Conservation (phyloP, 306 rosid species). For the Vicia sativa region DNA sequence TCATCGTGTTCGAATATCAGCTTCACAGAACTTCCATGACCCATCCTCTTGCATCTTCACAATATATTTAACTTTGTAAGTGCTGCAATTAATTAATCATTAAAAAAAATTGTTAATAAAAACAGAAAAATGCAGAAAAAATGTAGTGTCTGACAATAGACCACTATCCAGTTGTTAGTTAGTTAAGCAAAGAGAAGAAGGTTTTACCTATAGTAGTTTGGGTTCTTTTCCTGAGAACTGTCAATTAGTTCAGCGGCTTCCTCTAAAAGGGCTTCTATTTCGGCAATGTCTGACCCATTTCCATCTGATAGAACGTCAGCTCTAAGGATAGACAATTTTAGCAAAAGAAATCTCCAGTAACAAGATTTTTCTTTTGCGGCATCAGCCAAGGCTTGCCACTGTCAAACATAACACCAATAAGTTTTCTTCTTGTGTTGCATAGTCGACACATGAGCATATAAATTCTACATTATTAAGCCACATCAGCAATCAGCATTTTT, state of each 20-base stretch:
- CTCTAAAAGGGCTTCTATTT: conserved; percentile 80
- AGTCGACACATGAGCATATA: neutral
- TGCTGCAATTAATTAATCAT: conserved; percentile 60
- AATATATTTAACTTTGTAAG: conserved; percentile 78
- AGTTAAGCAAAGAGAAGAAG: conserved; percentile 4
- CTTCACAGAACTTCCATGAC: conserved; percentile 94
- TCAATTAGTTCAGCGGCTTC: conserved; percentile 97
- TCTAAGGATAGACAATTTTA: conserved; percentile 73
- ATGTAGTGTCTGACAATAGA: conserved; percentile 6
- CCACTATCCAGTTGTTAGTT: neutral
- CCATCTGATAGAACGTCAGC: conserved; percentile 79
- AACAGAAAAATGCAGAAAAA: neutral
- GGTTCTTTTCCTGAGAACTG: conserved; percentile 68
- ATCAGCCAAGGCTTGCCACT: conserved; percentile 94
- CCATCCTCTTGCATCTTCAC: conserved; percentile 82
- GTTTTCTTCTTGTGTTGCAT: conserved; percentile 1
- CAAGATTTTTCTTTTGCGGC: conserved; percentile 80
- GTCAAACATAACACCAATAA: conserved; percentile 42
- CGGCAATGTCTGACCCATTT: conserved; percentile 68
- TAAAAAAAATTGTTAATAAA: conserved; percentile 19
- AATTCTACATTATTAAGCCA: neutral
- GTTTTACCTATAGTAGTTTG: conserved; percentile 81
- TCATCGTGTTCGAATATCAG: conserved; percentile 59
- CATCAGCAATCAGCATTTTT: neutral
- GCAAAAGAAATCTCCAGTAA: conserved; percentile 90